These are phyloP conservation scores for Phyllosticta citribraziliensis DNA, from an alignment of 2,329 filamentous ascomycete genomes.

Conservation along the genomic window DNA sequence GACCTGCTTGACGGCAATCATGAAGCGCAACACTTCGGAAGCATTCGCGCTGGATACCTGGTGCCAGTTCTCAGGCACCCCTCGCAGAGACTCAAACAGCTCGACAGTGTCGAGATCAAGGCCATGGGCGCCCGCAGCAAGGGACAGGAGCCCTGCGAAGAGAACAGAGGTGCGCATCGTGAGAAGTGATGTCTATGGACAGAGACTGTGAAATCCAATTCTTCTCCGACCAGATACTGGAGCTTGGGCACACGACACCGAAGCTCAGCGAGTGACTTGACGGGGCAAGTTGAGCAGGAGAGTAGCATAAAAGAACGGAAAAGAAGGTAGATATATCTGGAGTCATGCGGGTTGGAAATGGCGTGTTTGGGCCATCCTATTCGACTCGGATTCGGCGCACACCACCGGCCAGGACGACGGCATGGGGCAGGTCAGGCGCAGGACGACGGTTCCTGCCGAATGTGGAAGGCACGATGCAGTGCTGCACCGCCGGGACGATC, in stretches of 20 bases:
- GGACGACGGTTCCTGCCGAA: neutral
- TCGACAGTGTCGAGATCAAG: constrained; percentile 18
- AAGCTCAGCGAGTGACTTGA: neutral
- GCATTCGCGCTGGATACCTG: constrained; percentile 23
- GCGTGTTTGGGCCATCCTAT: neutral
- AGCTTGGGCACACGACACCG: neutral
- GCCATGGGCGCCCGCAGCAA: constrained; percentile 19
- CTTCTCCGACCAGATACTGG: neutral
- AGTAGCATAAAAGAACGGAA: neutral
- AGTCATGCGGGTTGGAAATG: neutral
- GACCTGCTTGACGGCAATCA: constrained; percentile 30
- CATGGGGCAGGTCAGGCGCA: neutral
- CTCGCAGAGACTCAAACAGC: constrained; percentile 23
- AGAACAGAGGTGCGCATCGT: constrained; percentile 22
- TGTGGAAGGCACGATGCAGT: neutral
- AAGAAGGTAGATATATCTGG: neutral
- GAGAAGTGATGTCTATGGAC: neutral
- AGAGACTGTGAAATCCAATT: neutral
- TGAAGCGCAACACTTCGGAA: constrained; percentile 26
- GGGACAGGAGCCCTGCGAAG: constrained; percentile 24
- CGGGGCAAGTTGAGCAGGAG: neutral
- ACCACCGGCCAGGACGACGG: neutral
- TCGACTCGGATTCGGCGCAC: neutral
- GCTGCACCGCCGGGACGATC: neutral
- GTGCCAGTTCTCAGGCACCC: constrained; percentile 27